Evolutionary conservation across 2,329 filamentous ascomycete genomes (phyloP).

Genomic region (Decorospora gaudefroyi): DNA sequence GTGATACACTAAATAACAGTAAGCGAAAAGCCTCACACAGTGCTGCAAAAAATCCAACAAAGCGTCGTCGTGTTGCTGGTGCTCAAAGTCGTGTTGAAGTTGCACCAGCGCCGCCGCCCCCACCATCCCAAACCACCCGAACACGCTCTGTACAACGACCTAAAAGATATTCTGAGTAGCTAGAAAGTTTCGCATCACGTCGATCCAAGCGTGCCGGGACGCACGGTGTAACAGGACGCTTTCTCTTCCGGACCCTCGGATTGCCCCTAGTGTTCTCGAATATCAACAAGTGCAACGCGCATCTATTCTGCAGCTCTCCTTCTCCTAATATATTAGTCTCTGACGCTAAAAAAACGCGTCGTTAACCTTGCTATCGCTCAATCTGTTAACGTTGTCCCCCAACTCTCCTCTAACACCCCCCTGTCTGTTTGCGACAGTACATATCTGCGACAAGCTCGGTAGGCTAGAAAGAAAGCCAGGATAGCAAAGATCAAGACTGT

Average conservation of each 20-base stretch:
- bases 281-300: neutral
- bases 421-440: neutral
- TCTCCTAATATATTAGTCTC: neutral
- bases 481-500: neutral
- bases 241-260: neutral
- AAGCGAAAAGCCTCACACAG: constrained; percentile 3
- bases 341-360: neutral
- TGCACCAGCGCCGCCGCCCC: neutral
- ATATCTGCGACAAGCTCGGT: neutral
- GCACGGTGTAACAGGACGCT: neutral
- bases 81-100: neutral
- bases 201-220: too few relatives aligned
- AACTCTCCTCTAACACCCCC: neutral
- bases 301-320: neutral
- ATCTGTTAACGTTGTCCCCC: neutral
- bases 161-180: too few relatives aligned
- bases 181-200: too few relatives aligned
- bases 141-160: too few relatives aligned
- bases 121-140: constrained; percentile 1
- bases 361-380: constrained; percentile 1
- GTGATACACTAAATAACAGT: neutral
- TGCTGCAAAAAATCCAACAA: neutral
- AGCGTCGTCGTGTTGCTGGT: constrained; percentile 3
- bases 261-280: neutral
- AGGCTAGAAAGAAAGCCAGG: neutral